Conservation (phyloP, 75 land plant species). For the Gnetum montanum region DNA sequence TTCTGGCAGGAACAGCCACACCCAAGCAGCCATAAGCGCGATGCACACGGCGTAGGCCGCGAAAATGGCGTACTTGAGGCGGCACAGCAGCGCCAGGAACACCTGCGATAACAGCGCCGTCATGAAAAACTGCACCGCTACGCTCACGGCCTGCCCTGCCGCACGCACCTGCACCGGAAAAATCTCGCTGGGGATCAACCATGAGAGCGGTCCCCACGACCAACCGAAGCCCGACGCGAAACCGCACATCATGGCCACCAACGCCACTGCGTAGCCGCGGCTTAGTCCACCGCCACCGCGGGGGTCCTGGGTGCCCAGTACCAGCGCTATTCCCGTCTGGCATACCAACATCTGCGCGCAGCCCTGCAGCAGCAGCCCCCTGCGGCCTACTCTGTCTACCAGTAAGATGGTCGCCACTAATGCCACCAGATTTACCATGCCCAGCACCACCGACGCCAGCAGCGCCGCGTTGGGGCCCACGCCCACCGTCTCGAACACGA, state of each 20-base stretch:
- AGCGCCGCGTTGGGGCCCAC: slow-evolving; percentile 20
- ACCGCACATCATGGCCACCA: slow-evolving; percentile 29
- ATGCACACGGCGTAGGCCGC: slow-evolving; percentile 47
- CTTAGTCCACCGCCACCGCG: slow-evolving; percentile 6
- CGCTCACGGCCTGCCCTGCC: slow-evolving; percentile 49
- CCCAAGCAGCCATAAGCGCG: slow-evolving; percentile 27
- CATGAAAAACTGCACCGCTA: slow-evolving; percentile 39
- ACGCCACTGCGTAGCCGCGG: slow-evolving; percentile 7
- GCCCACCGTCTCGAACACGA: slow-evolving; percentile 26
- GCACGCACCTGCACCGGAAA: slow-evolving; percentile 49
- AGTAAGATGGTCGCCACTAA: slow-evolving; percentile 14
- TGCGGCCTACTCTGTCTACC: slow-evolving; percentile 21
- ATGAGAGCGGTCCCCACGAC: slow-evolving; percentile 55
- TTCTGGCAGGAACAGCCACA: slow-evolving; percentile 37
- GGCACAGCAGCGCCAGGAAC: slow-evolving; percentile 45
- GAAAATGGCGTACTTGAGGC: slow-evolving; percentile 40
- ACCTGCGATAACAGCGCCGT: slow-evolving; percentile 44
- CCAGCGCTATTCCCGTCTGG: slow-evolving; percentile 22
- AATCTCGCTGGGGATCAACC: slow-evolving; percentile 52
- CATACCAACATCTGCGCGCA: slow-evolving; percentile 27
- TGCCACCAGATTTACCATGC: slow-evolving; percentile 12
- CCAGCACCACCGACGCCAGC: slow-evolving; percentile 26
- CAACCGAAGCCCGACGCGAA: slow-evolving; percentile 36
- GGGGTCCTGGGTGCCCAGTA: not conserved
- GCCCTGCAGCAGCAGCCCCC: slow-evolving; percentile 13